Base-by-base conservation (phyloP, 495 filamentous ascomycete species). In the Parachaetomium inaequale region DNA sequence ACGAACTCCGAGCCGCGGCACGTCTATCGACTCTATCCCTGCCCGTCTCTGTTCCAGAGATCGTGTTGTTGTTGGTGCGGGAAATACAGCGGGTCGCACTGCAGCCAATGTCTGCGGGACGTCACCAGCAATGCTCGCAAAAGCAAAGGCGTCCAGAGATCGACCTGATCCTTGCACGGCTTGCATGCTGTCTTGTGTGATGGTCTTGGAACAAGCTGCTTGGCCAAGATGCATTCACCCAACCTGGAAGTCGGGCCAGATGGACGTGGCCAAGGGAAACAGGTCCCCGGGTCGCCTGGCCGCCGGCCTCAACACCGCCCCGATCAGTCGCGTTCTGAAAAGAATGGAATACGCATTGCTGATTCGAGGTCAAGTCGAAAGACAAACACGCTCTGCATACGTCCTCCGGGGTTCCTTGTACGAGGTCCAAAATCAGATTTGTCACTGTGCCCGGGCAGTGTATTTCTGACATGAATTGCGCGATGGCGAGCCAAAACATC, bases 1-100 rank as follows among this genome's bases (percentile, higher is more conserved):
- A 43, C 38, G 58, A 32, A 61, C n/a, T n/a, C n/a, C n/a, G n/a
- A n/a, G n/a, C 49, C 58, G n/a, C 58, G 36, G 58, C 49, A 54
- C 47, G 40, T 58, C 36, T 1, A 45, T n/a, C n/a, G n/a, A n/a
- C n/a, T n/a, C n/a, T n/a, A n/a, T n/a, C 28, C 42, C 45, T 17
- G 17, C 19, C 3, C 7, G 40, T 45, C 25, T 45, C 55, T 0
- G 36, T 45, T 32, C 19, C 26, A 21, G 15, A 23, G 42, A 52
- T 28, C 46, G 32, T 23, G 50, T 21, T 34, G 31, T 36, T 25
- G 32, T 25, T 38, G 19, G 29, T 10, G 31, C 19, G 31, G 31
- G 31, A 14, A 15, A 17, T 40, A 28, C 34, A 55, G 34, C 26
- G 11, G 56, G 43, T 59, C 31, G 17, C 56, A 58, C 55, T 8